Evolutionary conservation across 1,284 basidiomycete species (phyloP), one percentile per base, ranked within the genome.

Genomic region (Apiotrichum veenhuisii): DNA sequence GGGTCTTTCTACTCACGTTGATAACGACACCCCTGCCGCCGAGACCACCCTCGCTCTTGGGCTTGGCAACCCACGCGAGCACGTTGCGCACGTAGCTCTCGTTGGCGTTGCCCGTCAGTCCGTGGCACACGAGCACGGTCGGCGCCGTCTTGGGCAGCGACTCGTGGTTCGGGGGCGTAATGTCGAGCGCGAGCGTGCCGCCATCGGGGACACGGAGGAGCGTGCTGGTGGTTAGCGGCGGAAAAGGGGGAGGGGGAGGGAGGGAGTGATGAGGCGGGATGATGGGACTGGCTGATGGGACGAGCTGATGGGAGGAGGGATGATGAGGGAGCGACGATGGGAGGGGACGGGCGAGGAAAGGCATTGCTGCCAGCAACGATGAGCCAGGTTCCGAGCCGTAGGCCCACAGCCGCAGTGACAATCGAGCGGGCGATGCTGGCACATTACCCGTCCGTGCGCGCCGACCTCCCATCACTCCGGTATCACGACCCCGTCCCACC

Each of bases 21-120:
- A 93, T 83, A 10, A 96, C 92, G 5, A 91, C 86, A 3, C 84
- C 92, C 61, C 93, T 82, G 73, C 89, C 93, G 8, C 91, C 91
- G 45, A 94, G 79, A 2, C 91, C 92, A 33, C 89, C 90, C 63
- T 87, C 78, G 34, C 81, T 80, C 17, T 84, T 81, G 17, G 88
- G 82, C 49, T 70, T 71, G 25, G 83, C 81, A 64, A 87, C 86
- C 58, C 84, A 86, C 46, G 83, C 82, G 9, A 95, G 77, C 48
- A 95, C 81, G 26, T 88, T 85, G 59, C 91, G 81, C 42, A 96
- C 88, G 69, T 95, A 95, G 22, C 87, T 83, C 80, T 95, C 93
- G 72, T 93, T 84, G 15, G 88, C 91, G 26, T 91, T 91, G 71
- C 92, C 92, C 9, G 90, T 91, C 46, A 95, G 78, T 20, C 91